These are phyloP conservation scores for Coniosporium apollinis DNA, from an alignment of 495 filamentous ascomycete species.

Conservation along the genomic window DNA sequence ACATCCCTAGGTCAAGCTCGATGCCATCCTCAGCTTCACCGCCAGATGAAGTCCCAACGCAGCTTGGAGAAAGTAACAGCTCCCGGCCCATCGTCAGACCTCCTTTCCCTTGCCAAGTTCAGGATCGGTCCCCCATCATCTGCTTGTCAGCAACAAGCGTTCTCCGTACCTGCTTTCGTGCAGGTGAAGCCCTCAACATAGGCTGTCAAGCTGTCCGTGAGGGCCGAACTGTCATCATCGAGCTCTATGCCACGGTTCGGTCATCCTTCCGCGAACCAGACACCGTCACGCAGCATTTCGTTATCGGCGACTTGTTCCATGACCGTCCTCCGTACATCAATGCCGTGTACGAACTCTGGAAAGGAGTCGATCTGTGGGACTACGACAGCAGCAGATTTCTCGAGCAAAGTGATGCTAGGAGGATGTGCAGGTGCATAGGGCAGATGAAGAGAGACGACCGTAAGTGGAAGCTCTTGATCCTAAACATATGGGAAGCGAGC, in stretches of 20 bases:
- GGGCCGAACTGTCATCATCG: constrained; percentile 32
- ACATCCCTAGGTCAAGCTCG: too few species aligned
- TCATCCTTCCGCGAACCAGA: constrained; percentile 31
- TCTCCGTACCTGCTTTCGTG: constrained; percentile 43
- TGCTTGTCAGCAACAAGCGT: constrained; percentile 30
- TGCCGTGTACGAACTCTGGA: constrained; percentile 34
- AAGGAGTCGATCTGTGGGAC: constrained; percentile 28
- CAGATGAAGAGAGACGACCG: constrained; percentile 28
- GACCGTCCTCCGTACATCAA: constrained; percentile 33
- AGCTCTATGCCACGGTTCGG: constrained; percentile 40
- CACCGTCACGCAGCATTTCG: constrained; percentile 36
- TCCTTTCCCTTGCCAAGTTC: constrained; percentile 30
- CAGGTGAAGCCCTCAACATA: constrained; percentile 35
- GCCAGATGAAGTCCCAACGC: too few species aligned
- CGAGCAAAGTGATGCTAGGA: constrained; percentile 1
- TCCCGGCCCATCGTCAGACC: constrained; percentile 30
- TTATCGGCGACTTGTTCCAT: constrained; percentile 42
- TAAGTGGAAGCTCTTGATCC: constrained; percentile 30
- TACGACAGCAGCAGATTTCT: constrained; percentile 26
- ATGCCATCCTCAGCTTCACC: too few species aligned
- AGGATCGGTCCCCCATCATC: constrained; percentile 34
- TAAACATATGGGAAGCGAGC: constrained; percentile 34
- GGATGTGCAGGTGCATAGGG: constrained; percentile 38
- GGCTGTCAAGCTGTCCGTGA: constrained; percentile 25
- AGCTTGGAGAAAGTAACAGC: too few species aligned